These are phyloP conservation scores for Apiospora phragmitis DNA, from an alignment of 2,329 filamentous ascomycete species.

Conservation along the genomic window DNA sequence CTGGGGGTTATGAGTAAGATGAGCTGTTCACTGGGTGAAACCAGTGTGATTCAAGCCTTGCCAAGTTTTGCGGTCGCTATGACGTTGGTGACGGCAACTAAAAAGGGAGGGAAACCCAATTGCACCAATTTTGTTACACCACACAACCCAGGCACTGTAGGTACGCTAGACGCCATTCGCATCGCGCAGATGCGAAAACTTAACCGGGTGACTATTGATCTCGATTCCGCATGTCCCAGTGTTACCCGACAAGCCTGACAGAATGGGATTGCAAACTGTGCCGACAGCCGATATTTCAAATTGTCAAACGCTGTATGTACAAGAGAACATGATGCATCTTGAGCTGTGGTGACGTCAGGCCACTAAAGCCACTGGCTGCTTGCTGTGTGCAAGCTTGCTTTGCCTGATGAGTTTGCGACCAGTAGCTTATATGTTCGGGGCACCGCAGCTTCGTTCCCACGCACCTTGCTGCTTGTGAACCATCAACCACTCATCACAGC, in stretches of 20 bases:
- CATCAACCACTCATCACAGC: background rate
- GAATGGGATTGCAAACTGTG: background rate
- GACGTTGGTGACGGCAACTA: conserved; percentile 19
- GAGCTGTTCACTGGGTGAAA: conserved; percentile 10
- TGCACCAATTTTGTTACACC: background rate
- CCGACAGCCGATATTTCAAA: background rate
- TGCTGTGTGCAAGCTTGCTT: background rate
- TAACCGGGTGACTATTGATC: background rate
- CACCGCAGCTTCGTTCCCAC: background rate
- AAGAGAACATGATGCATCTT: background rate
- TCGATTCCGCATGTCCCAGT: background rate
- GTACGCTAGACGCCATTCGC: background rate
- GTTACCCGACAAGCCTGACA: background rate
- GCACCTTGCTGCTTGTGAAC: background rate
- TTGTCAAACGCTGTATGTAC: background rate
- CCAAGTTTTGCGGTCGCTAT: conserved; percentile 26
- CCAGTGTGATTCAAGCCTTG: conserved; percentile 27
- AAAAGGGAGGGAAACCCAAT: background rate
- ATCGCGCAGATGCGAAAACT: background rate
- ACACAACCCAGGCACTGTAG: background rate
- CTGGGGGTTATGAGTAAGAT: background rate
- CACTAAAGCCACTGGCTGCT: background rate
- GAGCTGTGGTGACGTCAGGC: background rate
- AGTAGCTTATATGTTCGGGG: background rate
- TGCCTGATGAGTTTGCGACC: background rate